These are phyloP conservation scores for Colletotrichum musicola DNA, from an alignment of 2,329 filamentous ascomycete species.

Conservation along the genomic window DNA sequence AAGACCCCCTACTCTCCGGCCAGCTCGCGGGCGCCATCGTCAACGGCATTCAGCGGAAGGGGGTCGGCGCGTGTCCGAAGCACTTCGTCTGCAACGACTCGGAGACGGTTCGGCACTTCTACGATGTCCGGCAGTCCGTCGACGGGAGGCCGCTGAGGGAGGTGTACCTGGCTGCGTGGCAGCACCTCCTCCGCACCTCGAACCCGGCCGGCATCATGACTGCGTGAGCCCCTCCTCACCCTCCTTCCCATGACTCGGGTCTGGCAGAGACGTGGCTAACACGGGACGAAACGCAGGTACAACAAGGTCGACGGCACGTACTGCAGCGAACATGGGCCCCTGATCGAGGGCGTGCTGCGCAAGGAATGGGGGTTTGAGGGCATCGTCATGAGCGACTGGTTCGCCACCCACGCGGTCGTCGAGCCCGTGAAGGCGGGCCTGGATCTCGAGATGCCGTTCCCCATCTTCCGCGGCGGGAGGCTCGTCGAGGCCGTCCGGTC, in stretches of 20 bases:
- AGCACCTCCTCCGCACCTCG: constrained; percentile 36
- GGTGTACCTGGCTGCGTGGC: constrained; percentile 41
- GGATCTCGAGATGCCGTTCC: constrained; percentile 51
- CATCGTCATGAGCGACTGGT: constrained; percentile 52
- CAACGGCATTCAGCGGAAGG: constrained; percentile 53
- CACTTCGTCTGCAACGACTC: constrained; percentile 56
- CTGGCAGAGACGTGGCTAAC: not conserved
- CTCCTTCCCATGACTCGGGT: too few relatives aligned
- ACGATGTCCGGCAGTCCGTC: constrained; percentile 32
- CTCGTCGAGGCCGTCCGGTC: constrained; percentile 39
- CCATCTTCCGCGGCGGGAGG: constrained; percentile 39
- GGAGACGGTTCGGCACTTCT: constrained; percentile 40
- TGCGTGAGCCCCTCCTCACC: constrained; percentile 24
- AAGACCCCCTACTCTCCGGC: constrained; percentile 59
- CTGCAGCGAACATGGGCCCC: constrained; percentile 40
- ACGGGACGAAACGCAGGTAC: constrained; percentile 39
- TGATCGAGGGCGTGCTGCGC: constrained; percentile 45
- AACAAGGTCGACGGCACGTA: constrained; percentile 45
- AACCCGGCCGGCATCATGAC: constrained; percentile 40
- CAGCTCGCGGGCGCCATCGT: constrained; percentile 54
- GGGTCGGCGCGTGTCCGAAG: constrained; percentile 53
- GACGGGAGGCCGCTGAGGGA: constrained; percentile 38
- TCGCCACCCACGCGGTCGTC: constrained; percentile 47
- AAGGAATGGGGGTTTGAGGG: constrained; percentile 51
- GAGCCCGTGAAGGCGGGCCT: constrained; percentile 47